Base-by-base conservation (phyloP, 2,329 filamentous ascomycete genomes). In the Botrytis hyacinthi region DNA sequence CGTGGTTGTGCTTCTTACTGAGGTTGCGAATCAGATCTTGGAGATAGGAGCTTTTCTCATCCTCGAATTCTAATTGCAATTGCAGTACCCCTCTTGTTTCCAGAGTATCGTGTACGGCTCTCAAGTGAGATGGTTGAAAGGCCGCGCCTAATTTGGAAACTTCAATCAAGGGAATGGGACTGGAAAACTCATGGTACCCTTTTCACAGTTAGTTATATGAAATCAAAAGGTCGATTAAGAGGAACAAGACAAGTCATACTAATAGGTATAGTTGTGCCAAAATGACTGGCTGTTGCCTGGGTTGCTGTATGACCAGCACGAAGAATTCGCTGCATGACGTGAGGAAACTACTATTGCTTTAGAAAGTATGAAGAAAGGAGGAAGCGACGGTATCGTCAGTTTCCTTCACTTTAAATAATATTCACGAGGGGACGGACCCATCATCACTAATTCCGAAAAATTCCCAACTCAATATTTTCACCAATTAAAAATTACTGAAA, bases 11-110 rank as follows among this genome's bases (percentile, higher is more conserved):
- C 6, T 16, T 40, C 10, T 42, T 35, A 14, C 12, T 40, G n/a
- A 70, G 67, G 29, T 60, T 57, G 60, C 68, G 66, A 3, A 78
- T 75, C 2, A 80, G 67, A 9, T 76, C 72, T 9, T 78, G 74
- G 9, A 79, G 72, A 69, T 78, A 80, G 1, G 72, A 65, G 16
- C 77, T 79, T 12, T 71, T 63, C 1, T 75, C 74, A 63, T 80
- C 78, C 6, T 63, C 18, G 44, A 78, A 78, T 14, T 60, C 62
- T 1, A 79, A 70, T 6, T 75, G 71, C 18, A 80, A 72, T 3
- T 77, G 66, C 6, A 78, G 74, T 26, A 80, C 62, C 4, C 78
- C 78, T 48, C 29, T 35, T 32, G 69, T 75, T 46, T 76, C 72
- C 7, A 80, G 63, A 12, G 74, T 74, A 46, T 72, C 46, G 32